A percentile compares a stretch with the other conserved stretches of the same genome.
Evolutionary conservation across 176 grass and related monocot species (phyloP).

Genomic region (Luzula sylvatica): DNA sequence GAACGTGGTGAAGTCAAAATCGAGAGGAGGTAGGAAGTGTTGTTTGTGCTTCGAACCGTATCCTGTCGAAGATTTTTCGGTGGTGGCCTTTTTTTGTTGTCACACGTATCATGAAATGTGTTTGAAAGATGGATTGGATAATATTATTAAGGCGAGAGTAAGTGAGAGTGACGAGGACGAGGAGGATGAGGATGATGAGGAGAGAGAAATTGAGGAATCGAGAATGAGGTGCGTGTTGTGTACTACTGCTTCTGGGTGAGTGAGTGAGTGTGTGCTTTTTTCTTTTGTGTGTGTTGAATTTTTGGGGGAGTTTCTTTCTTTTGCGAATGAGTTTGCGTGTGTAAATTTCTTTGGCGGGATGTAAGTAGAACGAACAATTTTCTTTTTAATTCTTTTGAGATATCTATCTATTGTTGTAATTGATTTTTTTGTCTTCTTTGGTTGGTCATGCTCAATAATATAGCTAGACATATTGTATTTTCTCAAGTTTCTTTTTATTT

Average conservation of each 20-base stretch:
- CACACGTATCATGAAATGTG: conserved; percentile 80
- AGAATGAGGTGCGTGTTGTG: conserved; percentile 88
- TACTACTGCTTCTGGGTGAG: conserved; percentile 68
- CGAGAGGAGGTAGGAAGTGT: conserved; percentile 67
- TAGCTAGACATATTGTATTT: too few relatives aligned
- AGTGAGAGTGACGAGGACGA: conserved; percentile 25
- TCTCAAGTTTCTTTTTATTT: too few relatives aligned
- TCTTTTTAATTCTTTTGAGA: conserved; percentile 47
- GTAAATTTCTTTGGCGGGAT: conserved; percentile 45
- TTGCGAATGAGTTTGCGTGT: conserved; percentile 46
- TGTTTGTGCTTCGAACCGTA: conserved; percentile 92
- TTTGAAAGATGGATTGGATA: conserved; percentile 59
- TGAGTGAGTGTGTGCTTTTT: not conserved
- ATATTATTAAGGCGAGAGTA: conserved; percentile 36
- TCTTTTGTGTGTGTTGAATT: not conserved
- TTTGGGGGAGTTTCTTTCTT: conserved; percentile 15
- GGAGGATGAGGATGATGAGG: conserved; percentile 32
- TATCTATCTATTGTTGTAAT: conserved; percentile 11
- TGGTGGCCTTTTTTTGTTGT: conserved; percentile 88
- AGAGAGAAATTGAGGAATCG: conserved; percentile 23
- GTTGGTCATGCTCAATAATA: not conserved
- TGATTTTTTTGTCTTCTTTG: not conserved
- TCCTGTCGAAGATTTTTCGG: conserved; percentile 55
- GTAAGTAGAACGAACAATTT: conserved; percentile 37
- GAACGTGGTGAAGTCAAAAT: conserved; percentile 60